These are phyloP conservation scores for Hirsutella thompsonii DNA, from an alignment of 2,329 filamentous ascomycete species.

Conservation along the genomic window DNA sequence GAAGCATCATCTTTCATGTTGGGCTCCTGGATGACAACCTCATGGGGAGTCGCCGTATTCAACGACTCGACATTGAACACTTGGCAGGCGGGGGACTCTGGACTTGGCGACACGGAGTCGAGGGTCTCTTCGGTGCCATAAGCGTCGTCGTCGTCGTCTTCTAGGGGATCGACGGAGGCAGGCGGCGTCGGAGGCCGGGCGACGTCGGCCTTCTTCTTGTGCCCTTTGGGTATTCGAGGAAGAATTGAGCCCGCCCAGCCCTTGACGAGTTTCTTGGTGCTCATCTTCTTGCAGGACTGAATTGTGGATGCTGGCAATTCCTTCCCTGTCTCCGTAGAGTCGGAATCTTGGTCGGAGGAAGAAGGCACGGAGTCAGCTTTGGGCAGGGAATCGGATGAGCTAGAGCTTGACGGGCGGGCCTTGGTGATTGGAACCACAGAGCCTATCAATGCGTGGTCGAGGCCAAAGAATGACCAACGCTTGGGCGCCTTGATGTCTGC, in stretches of 20 bases:
- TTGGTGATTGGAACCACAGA: slow-evolving; percentile 30
- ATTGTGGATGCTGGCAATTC: slow-evolving; percentile 11
- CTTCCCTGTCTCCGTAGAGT: slow-evolving; percentile 13
- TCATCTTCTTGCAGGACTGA: slow-evolving; percentile 20
- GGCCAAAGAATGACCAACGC: slow-evolving; percentile 49
- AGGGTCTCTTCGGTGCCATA: slow-evolving; percentile 17
- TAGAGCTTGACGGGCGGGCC: slow-evolving; percentile 31
- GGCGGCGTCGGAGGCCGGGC: slow-evolving; percentile 35
- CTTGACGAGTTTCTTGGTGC: slow-evolving; percentile 57
- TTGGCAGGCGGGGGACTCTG: slow-evolving; percentile 13
- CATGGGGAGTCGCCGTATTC: slow-evolving; percentile 1
- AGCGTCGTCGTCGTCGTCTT: slow-evolving; percentile 17
- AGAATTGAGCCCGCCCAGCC: slow-evolving; percentile 58
- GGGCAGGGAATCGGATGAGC: slow-evolving; percentile 26
- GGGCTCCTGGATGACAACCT: slow-evolving; percentile 11
- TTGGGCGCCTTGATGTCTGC: slow-evolving; percentile 39
- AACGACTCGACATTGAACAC: neutral
- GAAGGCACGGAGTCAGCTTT: slow-evolving; percentile 15
- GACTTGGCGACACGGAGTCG: slow-evolving; percentile 8
- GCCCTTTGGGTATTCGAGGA: slow-evolving; percentile 44
- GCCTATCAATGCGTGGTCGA: slow-evolving; percentile 37
- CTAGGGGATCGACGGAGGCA: slow-evolving; percentile 14
- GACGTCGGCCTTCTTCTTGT: slow-evolving; percentile 25
- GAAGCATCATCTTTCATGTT: slow-evolving; percentile 46
- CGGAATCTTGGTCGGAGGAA: slow-evolving; percentile 23